Base-by-base conservation (phyloP, 2,329 filamentous ascomycete genomes). In the Arachnopeziza araneosa region DNA sequence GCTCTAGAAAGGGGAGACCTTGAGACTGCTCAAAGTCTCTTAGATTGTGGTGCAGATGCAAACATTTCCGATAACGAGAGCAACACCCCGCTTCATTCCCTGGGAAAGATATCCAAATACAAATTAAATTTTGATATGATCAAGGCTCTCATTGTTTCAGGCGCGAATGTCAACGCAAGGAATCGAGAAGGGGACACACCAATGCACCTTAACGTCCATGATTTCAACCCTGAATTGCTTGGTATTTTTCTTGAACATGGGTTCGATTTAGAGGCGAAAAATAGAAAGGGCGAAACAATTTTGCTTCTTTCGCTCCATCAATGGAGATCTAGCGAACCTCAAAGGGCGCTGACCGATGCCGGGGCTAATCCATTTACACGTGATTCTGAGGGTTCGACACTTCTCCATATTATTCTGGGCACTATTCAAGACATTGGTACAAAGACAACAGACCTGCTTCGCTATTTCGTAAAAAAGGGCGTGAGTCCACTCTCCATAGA, bases 1-100 rank as follows among this genome's bases (percentile, higher is more conserved):
- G 60, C 55, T 26, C 19, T 30, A 3, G 19, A 9, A 19, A 26
- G n/a, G 14, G 10, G 53, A 8, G 48, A 59, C 17, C 44, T 48
- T 23, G 8, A 23, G 21, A 17, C 51, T 50, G 52, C 56, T 19
- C 32, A 57, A 21, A 26, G 9, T 14, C 52, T 63, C 2, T 23
- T 63, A 14, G 14, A 56, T n/a, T 26, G 23, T 21, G 59, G 62
- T 49, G 56, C 52, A n/a, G 51, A 58, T 48, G 32, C 59, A 1
- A 58, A 59, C 36, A 49, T 21, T 1, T 17, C 32, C 22, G 57
- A 63, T 54, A 22, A 51, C 9, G 50, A 52, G 8, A 59, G 62
- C 2, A 57, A 63, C 53, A 52, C 36, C 17, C 19, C 56, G 4
- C 50, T 61, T 6, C 62, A 63, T 36, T 54, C 10, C 19, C 22